These are phyloP conservation scores for Fusarium siculi DNA, from an alignment of 2,329 filamentous ascomycete genomes.

Conservation along the genomic window DNA sequence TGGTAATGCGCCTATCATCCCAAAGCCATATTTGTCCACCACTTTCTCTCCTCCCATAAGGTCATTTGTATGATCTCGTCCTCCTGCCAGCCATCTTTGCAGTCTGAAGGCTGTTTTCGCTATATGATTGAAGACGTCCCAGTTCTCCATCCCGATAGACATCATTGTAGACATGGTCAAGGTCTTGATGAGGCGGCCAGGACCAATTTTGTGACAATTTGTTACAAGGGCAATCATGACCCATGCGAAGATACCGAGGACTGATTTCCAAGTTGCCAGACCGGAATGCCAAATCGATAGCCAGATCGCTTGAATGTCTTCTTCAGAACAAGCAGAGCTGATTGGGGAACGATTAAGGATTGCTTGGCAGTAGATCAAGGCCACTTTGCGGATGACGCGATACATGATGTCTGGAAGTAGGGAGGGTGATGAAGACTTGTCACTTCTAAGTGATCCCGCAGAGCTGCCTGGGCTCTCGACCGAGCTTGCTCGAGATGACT, in stretches of 20 bases:
- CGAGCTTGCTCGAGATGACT: slow-evolving; percentile 25
- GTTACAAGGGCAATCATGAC: slow-evolving; percentile 56
- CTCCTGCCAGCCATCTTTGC: slow-evolving; percentile 55
- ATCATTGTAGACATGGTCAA: slow-evolving; percentile 56
- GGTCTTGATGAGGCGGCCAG: slow-evolving; percentile 59
- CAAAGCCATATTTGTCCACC: slow-evolving; percentile 43
- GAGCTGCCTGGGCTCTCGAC: slow-evolving; percentile 20
- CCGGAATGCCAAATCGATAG: slow-evolving; percentile 58
- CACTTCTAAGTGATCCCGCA: slow-evolving; percentile 23
- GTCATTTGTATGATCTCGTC: slow-evolving; percentile 28
- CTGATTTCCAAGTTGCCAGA: slow-evolving; percentile 57
- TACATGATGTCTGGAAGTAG: slow-evolving; percentile 57
- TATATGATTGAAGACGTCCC: slow-evolving; percentile 55
- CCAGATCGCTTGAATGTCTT: slow-evolving; percentile 59
- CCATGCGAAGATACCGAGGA: slow-evolving; percentile 62
- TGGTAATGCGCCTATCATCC: slow-evolving; percentile 34
- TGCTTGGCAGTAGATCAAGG: slow-evolving; percentile 60
- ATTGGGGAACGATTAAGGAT: slow-evolving; percentile 57
- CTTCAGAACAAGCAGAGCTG: slow-evolving; percentile 50
- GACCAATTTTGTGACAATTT: slow-evolving; percentile 51
- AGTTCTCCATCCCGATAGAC: slow-evolving; percentile 60
- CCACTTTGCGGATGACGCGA: slow-evolving; percentile 57
- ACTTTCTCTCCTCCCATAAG: slow-evolving; percentile 41
- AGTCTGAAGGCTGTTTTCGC: slow-evolving; percentile 52
- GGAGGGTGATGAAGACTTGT: slow-evolving; percentile 29